Conservation (phyloP, 1,284 basidiomycete genomes). For the Thelephora terrestris region DNA sequence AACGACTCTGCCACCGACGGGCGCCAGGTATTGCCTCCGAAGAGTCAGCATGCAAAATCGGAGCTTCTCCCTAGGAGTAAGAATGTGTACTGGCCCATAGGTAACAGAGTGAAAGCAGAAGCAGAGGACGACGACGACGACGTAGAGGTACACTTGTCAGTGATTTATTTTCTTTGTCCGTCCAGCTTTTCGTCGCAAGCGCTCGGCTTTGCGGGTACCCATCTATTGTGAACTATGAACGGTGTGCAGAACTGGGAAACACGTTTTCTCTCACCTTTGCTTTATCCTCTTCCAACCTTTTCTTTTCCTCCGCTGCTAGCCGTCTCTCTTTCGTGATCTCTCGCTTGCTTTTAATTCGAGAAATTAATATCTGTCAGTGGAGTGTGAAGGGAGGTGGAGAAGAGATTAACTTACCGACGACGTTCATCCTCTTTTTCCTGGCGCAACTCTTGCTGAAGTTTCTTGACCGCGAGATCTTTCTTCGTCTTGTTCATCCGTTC, state of each 20-base stretch:
- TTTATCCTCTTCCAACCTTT: slow-evolving; percentile 61
- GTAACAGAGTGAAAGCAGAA: too few species aligned
- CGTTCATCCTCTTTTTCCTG: slow-evolving; percentile 66
- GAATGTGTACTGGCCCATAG: too few species aligned
- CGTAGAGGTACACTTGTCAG: slow-evolving; percentile 21
- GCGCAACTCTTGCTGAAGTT: slow-evolving; percentile 59
- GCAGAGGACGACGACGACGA: too few species aligned
- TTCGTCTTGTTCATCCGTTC: slow-evolving; percentile 59
- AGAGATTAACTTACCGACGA: slow-evolving; percentile 33
- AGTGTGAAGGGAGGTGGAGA: not conserved
- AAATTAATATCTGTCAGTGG: slow-evolving; percentile 2
- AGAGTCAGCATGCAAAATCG: not conserved
- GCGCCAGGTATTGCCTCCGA: not conserved
- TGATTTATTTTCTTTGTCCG: slow-evolving; percentile 71
- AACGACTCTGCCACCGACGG: not conserved
- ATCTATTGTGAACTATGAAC: slow-evolving; percentile 35
- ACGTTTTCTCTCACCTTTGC: slow-evolving; percentile 67
- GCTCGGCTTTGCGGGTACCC: slow-evolving; percentile 66
- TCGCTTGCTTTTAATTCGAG: slow-evolving; percentile 35
- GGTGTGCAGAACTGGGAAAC: slow-evolving; percentile 11
- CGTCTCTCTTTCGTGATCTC: slow-evolving; percentile 62
- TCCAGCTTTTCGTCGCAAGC: slow-evolving; percentile 59
- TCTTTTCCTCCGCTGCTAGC: slow-evolving; percentile 59
- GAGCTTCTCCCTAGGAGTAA: too few species aligned
- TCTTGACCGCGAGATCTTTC: slow-evolving; percentile 57